Percentiles rank a stretch among this genome's conserved stretches.
phyloP scores from a whole-genome alignment of 129 eudicot species.

The Lactuca saligna region DNA sequence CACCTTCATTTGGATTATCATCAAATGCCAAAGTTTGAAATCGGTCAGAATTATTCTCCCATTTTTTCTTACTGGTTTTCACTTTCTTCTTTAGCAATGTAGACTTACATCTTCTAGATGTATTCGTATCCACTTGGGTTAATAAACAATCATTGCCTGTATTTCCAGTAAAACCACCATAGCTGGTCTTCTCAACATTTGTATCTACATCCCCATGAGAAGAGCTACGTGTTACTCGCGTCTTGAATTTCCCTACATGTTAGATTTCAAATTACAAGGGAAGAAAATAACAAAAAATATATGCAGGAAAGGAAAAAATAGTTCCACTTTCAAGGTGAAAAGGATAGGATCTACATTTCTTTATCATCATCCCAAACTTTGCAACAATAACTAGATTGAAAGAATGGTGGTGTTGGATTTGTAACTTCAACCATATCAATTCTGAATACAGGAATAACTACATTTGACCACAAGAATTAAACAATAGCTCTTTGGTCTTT shows the following conservation, averaged over 20 bases:
- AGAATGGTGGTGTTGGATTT: not conserved
- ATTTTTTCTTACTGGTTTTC: slow-evolving; percentile 7
- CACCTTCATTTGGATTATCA: not conserved
- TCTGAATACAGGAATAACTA: not conserved
- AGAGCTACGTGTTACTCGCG: slow-evolving; percentile 39
- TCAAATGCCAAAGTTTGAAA: slow-evolving; percentile 6
- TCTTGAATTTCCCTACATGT: slow-evolving; percentile 26
- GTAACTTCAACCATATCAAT: not conserved
- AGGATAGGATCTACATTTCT: not conserved
- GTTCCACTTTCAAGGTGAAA: not conserved
- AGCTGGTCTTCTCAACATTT: slow-evolving; percentile 3
- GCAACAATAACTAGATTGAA: slow-evolving; percentile 3
- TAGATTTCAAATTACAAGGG: slow-evolving; percentile 2
- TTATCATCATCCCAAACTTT: not conserved
- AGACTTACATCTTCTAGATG: not conserved
- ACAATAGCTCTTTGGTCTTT: not conserved
- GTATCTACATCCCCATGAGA: slow-evolving; percentile 6
- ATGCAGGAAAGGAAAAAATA: not conserved
- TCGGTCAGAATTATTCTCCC: not conserved
- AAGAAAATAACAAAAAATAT: not conserved
- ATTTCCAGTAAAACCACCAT: slow-evolving; percentile 2
- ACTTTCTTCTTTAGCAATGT: slow-evolving; percentile 1
- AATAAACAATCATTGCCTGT: slow-evolving; percentile 3
- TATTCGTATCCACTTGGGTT: slow-evolving; percentile 4
- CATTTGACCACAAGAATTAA: not conserved